Conservation (phyloP, 495 filamentous ascomycete species). For the Penicillium malachiteum region DNA sequence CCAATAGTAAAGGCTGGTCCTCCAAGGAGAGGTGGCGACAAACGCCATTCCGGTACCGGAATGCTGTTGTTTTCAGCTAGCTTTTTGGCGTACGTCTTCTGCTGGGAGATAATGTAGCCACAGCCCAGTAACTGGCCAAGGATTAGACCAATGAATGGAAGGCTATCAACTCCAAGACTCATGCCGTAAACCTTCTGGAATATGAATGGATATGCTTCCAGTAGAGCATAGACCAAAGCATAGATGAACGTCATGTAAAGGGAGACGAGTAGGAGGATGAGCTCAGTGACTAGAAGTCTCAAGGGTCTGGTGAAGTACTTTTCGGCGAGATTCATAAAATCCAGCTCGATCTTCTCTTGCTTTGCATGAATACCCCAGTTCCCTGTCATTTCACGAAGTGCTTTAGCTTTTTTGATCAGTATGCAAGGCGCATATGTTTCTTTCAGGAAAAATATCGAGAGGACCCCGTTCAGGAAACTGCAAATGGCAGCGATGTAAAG, state of each 20-base stretch:
- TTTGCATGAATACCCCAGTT: slow-evolving; percentile 51
- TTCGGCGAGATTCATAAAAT: slow-evolving; percentile 32
- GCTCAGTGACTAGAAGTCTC: slow-evolving; percentile 44
- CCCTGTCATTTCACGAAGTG: slow-evolving; percentile 37
- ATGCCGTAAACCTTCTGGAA: slow-evolving; percentile 40
- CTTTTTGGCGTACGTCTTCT: slow-evolving; percentile 29
- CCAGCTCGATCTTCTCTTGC: slow-evolving; percentile 47
- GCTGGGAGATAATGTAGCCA: slow-evolving; percentile 26
- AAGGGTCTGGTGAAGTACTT: slow-evolving; percentile 48
- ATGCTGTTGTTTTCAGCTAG: slow-evolving; percentile 31
- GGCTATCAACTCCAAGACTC: slow-evolving; percentile 33
- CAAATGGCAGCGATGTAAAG: slow-evolving; percentile 45
- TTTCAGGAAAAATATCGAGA: slow-evolving; percentile 30
- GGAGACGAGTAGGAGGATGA: slow-evolving; percentile 45
- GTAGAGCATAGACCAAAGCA: slow-evolving; percentile 43
- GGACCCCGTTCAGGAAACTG: slow-evolving; percentile 23
- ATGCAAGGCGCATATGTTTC: slow-evolving; percentile 45
- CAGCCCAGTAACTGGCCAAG: slow-evolving; percentile 33
- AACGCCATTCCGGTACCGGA: slow-evolving; percentile 42
- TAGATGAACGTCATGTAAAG: slow-evolving; percentile 50
- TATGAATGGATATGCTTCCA: slow-evolving; percentile 45
- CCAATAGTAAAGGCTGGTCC: slow-evolving; percentile 51
- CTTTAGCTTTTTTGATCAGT: slow-evolving; percentile 38
- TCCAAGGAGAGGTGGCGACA: slow-evolving; percentile 49
- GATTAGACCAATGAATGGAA: slow-evolving; percentile 41